phyloP scores from a whole-genome alignment of 495 filamentous ascomycete species.

The Aspergillus ellipticus region DNA sequence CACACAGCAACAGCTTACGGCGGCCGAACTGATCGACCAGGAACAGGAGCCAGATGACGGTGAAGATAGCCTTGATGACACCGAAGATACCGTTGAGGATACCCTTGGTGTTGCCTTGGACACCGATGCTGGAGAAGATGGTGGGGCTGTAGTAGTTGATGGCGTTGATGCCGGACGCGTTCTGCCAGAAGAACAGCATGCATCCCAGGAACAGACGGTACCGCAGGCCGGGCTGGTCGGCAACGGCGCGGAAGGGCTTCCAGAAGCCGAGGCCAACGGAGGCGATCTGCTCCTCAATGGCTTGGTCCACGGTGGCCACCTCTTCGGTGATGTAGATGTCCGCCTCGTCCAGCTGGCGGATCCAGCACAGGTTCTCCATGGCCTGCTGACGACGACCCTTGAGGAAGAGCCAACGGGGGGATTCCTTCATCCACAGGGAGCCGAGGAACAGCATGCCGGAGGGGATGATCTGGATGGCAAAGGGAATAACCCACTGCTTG shows the following conservation, averaged over 20 bases:
- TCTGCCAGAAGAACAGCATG: slow-evolving; percentile 67
- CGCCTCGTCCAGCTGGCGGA: slow-evolving; percentile 54
- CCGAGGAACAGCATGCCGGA: slow-evolving; percentile 45
- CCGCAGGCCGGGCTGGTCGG: slow-evolving; percentile 39
- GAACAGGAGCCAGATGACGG: slow-evolving; percentile 62
- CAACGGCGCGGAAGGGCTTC: slow-evolving; percentile 61
- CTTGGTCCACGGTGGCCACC: slow-evolving; percentile 56
- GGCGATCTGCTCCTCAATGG: slow-evolving; percentile 51
- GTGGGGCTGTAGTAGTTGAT: slow-evolving; percentile 65
- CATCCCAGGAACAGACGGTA: slow-evolving; percentile 66
- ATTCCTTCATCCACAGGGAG: slow-evolving; percentile 48
- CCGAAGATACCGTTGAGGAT: slow-evolving; percentile 51
- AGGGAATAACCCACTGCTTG: slow-evolving; percentile 54
- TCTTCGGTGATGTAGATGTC: slow-evolving; percentile 68
- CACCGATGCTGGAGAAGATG: slow-evolving; percentile 57
- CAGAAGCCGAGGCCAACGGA: slow-evolving; percentile 62
- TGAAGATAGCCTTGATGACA: slow-evolving; percentile 52
- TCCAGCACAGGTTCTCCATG: slow-evolving; percentile 57
- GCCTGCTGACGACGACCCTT: slow-evolving; percentile 49
- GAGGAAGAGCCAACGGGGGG: slow-evolving; percentile 56
- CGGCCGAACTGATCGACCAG: slow-evolving; percentile 68
- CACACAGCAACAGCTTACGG: slow-evolving; percentile 64
- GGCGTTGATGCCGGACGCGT: slow-evolving; percentile 62
- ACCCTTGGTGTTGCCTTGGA: slow-evolving; percentile 34
- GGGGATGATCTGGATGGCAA: slow-evolving; percentile 54